Base-by-base conservation (phyloP, 2,329 filamentous ascomycete genomes). In the Trichoderma atrobrunneum region DNA sequence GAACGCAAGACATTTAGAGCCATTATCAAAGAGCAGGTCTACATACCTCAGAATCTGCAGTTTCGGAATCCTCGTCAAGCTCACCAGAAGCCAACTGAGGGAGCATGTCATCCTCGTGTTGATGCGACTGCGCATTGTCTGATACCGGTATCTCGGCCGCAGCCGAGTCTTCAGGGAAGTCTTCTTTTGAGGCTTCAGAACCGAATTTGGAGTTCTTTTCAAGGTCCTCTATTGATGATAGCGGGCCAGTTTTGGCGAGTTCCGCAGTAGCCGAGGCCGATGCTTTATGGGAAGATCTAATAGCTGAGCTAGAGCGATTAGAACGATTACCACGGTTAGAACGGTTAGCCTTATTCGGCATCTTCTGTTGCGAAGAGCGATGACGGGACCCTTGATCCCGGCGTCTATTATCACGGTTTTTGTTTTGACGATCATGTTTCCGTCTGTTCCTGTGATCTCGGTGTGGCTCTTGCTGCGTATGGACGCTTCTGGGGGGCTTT, bases 341-440 rank as follows among this genome's bases (percentile, higher is more conserved):
- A 34, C 60, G 72, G 36, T 72, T 73, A 18, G 64, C 32, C 39
- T 71, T 71, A 34, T 73, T 59, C 26, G 68, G 68, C 39, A 24
- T 43, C 48, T 78, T 78, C 56, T 80, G 78, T 57, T 80, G 76
- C 14, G 72, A 72, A 21, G 74, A 74, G 10, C 74, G 74, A 26
- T 74, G 60, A 34, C 76, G 68, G 7, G 73, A 65, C 24, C 74
- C 74, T 18, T 75, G 74, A 61, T 79, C 78, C 72, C 76, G 78
- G 21, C 76, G 76, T 24, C 78, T 76, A 36, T 76, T 76, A 10
- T 80, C 78, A 28, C 78, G 77, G 43, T 78, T 77, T 24, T 77
- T 79, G 59, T 76, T 75, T 14, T 81, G 77, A 10, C 79, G 78
- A 28, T 83, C 80, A 63, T 78, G 76, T 56, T 77, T 79, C 24